Percentiles rank a stretch among this genome's conserved stretches.
phyloP scores from a whole-genome alignment of 352 stramenopile species.

The Globisporangium nagaii region DNA sequence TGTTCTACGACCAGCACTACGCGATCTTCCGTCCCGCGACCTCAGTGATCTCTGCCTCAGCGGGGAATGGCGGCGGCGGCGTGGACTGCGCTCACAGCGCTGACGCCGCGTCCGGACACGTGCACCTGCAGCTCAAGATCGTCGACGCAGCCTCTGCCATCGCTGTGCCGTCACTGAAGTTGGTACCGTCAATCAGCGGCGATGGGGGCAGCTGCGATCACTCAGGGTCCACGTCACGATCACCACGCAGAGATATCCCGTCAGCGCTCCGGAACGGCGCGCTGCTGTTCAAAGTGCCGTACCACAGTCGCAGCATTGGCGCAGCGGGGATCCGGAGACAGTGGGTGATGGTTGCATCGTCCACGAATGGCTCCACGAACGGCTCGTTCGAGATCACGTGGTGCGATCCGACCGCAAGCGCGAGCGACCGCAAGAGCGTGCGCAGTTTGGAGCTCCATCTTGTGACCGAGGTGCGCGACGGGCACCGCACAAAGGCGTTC shows the following conservation, averaged over 20 bases:
- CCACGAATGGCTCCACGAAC: slow-evolving; percentile 1
- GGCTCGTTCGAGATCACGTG: slow-evolving; percentile 49
- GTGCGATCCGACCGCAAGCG: slow-evolving; percentile 50
- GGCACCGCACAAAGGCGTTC: slow-evolving; percentile 58
- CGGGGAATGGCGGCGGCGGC: neutral
- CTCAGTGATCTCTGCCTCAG: no score
- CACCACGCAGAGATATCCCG: slow-evolving; percentile 18
- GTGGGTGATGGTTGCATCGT: slow-evolving; percentile 47
- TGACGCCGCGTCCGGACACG: slow-evolving; percentile 22
- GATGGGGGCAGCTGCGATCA: no score
- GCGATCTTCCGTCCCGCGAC: slow-evolving; percentile 23
- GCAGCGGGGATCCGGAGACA: slow-evolving; percentile 32
- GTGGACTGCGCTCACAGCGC: neutral
- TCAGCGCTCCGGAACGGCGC: slow-evolving; percentile 42
- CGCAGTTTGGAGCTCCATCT: slow-evolving; percentile 35
- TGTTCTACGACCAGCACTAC: slow-evolving; percentile 65
- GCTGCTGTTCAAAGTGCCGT: slow-evolving; percentile 79
- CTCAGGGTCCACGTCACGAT: neutral
- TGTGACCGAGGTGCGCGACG: slow-evolving; percentile 55
- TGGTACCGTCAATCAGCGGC: slow-evolving; percentile 15
- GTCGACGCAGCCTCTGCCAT: slow-evolving; percentile 22
- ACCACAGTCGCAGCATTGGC: slow-evolving; percentile 46
- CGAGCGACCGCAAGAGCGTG: slow-evolving; percentile 25
- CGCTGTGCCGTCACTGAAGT: slow-evolving; percentile 21
- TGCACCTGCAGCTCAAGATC: slow-evolving; percentile 74